Evolutionary conservation across 169 alveolate species (phyloP).

Genomic region (Plasmodium ovale): DNA sequence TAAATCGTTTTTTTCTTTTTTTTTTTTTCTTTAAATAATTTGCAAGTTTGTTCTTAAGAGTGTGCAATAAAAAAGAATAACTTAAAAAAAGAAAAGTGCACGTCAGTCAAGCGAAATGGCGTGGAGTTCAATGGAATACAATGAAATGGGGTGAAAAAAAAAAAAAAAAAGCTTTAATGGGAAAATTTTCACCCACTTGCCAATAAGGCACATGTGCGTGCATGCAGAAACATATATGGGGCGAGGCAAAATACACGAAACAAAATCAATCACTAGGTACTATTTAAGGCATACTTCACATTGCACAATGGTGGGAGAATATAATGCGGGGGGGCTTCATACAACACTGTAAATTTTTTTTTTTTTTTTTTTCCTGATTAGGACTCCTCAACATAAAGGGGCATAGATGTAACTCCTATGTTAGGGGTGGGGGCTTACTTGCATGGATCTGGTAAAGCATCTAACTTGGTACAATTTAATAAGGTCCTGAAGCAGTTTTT

Average conservation of each 20-base stretch:
- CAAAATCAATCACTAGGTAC: too few relatives aligned
- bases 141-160: not conserved
- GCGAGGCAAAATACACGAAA: not conserved
- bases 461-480: slow-evolving; percentile 64
- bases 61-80: slow-evolving; percentile 4
- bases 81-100: too few relatives aligned
- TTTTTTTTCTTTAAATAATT: slow-evolving; percentile 19
- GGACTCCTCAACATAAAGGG: not conserved
- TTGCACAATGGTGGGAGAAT: too few relatives aligned
- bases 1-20: too few relatives aligned
- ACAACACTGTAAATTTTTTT: too few relatives aligned
- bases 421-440: not conserved
- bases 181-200: not conserved
- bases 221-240: too few relatives aligned
- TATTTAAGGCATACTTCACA: too few relatives aligned
- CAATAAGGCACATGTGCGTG: too few relatives aligned
- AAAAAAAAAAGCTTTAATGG: not conserved
- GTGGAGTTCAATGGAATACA: not conserved
- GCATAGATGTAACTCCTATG: too few relatives aligned
- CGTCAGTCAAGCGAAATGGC: too few relatives aligned
- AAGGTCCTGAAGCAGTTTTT: slow-evolving; percentile 40
- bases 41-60: slow-evolving; percentile 13
- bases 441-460: slow-evolving; percentile 61
- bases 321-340: too few relatives aligned
- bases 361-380: not conserved